These are phyloP conservation scores for Pichia inconspicua DNA, from an alignment of 1,139 yeast species.

Conservation along the genomic window DNA sequence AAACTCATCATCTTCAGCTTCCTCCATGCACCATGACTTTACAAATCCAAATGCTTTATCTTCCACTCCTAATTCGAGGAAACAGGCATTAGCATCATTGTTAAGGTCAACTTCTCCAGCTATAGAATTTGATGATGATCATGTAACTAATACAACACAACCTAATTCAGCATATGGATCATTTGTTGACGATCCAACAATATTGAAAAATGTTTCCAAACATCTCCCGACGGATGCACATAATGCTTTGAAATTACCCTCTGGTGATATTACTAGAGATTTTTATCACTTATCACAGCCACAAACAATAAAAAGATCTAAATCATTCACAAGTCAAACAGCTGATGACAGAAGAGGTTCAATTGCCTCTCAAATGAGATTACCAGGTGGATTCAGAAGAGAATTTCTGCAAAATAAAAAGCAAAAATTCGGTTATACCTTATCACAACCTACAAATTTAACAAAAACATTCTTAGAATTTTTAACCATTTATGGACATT, in stretches of 20 bases:
- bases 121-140: conserved; percentile 15
- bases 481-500: conserved; percentile 69
- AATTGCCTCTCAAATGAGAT: conserved; percentile 58
- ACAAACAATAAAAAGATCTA: conserved; percentile 22
- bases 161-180: conserved; percentile 17
- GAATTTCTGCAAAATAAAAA: conserved; percentile 43
- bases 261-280: conserved; percentile 68
- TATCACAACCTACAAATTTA: conserved; percentile 36
- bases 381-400: conserved; percentile 77
- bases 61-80: not conserved
- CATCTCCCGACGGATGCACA: conserved; percentile 26
- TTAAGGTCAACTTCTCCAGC: conserved; percentile 12
- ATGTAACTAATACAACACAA: conserved; percentile 1
- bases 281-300: conserved; percentile 29
- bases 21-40: not conserved
- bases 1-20: conserved; percentile 8
- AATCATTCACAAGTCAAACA: conserved; percentile 22
- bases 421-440: conserved; percentile 26
- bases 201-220: conserved; percentile 21
- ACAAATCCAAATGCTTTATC: not conserved
- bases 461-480: conserved; percentile 69
- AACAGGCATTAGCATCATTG: not conserved
- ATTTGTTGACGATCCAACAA: conserved; percentile 22
- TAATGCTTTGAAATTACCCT: conserved; percentile 44
- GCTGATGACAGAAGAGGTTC: conserved; percentile 45